Evolutionary conservation across 805 yeast genomes (phyloP), one percentile per base, ranked within the genome.

Genomic region (Saturnispora hagleri): DNA sequence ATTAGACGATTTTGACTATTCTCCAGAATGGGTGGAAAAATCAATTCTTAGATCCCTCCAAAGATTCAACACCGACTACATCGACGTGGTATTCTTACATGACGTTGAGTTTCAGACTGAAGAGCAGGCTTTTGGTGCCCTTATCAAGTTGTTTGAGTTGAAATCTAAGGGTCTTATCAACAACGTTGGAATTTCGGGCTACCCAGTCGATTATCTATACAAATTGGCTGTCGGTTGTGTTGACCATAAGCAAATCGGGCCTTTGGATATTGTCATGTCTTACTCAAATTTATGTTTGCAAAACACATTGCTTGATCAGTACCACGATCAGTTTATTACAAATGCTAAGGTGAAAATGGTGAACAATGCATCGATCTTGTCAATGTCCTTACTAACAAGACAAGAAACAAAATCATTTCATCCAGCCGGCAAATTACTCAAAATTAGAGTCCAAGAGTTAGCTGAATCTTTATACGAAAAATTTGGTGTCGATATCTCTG

Each of bases 241-340:
- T 1, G 51, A 63, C 4, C 67, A 62, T 17, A 60, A 69, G 0
- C 72, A 69, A 2, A 77, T 83, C 48, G 86, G 88, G 0, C 72
- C 81, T 1, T 67, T 90, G 51, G 97, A 90, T 63, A 79, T 83
- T 1, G 75, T 89, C 1, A 69, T 91, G 57, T 82, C 90, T 33
- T 90, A 90, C 63, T 82, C 86, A 50, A 83, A 90, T 63, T 79
- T 89, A 65, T 87, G 93, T 60, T 65, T 90, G 33, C 97, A 91
- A 62, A 90, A 89, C 66, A 75, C 79, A 20, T 62, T 54, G 5
- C 69, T 85, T 43, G 69, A 75, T 26, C 66, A 72, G 0, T 76
- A 74, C 58, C 67, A 73, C 58, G 74, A 73, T 5, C 70, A 69
- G 36, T 80, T 87, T 57, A 66, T 74, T 40, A 58, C 55, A 2